A percentile compares a stretch with the other conserved stretches of the same genome.
Evolutionary conservation across 2,329 filamentous ascomycete genomes (phyloP).

Genomic region (Myrmaecium sp.): DNA sequence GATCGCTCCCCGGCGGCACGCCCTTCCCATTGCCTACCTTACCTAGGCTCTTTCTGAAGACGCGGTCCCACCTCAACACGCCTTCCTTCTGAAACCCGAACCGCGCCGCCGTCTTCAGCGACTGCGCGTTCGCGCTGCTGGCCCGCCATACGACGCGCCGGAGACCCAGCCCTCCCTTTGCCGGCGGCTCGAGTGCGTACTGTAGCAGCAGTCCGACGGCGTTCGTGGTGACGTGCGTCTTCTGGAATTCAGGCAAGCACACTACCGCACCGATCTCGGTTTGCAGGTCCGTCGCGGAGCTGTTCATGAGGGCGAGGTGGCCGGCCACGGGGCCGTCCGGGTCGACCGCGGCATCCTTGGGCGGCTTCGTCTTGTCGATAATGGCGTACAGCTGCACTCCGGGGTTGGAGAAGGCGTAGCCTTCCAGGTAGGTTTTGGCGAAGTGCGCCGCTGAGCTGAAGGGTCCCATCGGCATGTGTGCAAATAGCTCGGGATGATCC

Average conservation of each 20-base stretch:
- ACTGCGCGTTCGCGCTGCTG: no score
- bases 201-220: no score
- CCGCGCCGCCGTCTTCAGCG: no score
- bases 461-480: constrained; percentile 8
- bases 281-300: constrained; percentile 7
- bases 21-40: no score
- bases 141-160: no score
- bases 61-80: no score
- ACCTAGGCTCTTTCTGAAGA: no score
- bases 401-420: constrained; percentile 1
- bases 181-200: no score
- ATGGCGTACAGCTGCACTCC: constrained; percentile 9
- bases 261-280: constrained; percentile 21
- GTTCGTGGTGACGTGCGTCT: constrained; percentile 20
- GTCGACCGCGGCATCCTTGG: constrained; percentile 9
- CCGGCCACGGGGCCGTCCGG: constrained; percentile 14
- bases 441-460: constrained; percentile 7
- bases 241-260: constrained; percentile 17
- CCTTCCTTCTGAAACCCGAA: no score
- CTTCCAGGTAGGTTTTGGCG: constrained; percentile 5
- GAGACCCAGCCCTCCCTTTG: no score
- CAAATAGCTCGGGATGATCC: constrained; percentile 9
- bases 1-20: no score
- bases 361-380: constrained; percentile 13
- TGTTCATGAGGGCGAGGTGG: constrained; percentile 12